Evolutionary conservation across 2,329 filamentous ascomycete genomes (phyloP), one percentile per base, ranked within the genome.

Genomic region (Colletotrichum sp.): DNA sequence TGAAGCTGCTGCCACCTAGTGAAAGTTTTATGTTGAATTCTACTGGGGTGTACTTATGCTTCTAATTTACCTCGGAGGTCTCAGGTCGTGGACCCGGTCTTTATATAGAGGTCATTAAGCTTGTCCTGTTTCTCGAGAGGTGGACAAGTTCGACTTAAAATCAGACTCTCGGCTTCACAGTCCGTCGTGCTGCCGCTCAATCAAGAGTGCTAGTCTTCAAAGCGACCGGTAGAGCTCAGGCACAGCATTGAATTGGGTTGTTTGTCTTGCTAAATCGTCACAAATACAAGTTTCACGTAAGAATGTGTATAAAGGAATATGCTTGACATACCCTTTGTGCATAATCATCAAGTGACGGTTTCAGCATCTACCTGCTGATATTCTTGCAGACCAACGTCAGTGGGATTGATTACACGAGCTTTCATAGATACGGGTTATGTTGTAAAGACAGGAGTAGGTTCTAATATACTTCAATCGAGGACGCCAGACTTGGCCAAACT

Each of bases 211-310:
- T 44, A 1, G 8, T 44, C 16, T 44, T 44, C 1, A 44, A 0
- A 9, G 39, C 39, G 16, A 1, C 16, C 1, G 16, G 16, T 6
- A 44, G 8, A 44, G 8, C 5, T n/a, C 5, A 18, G 3, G 0
- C 39, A 6, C 8, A n/a, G 39, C 5, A n/a, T 18, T 44, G 0
- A 10, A n/a, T n/a, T 44, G 5, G 0, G 18, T 10, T n/a, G 5
- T 0, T 39, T 5, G 5, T 5, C 8, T 39, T 18, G 0, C 39
- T 2, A n/a, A 6, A 44, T n/a, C 4, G 8, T 6, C 2, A 44
- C 8, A 0, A 3, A 0, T n/a, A 2, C 5, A 10, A 0, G 3
- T 0, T 44, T 0, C 8, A 44, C 8, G 8, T 18, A 18, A 1
- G 8, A 44, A n/a, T 44, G 8, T 18, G 0, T 44, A 1, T 0